Percentiles rank a stretch among this genome's conserved stretches.
Conservation (phyloP, 148 eudicot genomes). For the Diospyros kaki region DNA sequence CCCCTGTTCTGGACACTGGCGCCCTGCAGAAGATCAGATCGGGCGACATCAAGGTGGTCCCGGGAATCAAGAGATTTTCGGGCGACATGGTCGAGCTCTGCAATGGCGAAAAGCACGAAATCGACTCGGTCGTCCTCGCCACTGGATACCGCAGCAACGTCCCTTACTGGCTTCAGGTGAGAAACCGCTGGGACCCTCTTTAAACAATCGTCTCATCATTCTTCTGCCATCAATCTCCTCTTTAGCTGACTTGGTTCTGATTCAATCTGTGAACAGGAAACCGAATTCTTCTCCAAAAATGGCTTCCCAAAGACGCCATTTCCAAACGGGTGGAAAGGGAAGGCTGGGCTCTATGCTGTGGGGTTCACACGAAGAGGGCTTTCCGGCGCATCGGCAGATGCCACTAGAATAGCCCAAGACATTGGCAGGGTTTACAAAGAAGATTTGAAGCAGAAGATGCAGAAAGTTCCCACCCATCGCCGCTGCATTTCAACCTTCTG, state of each 20-base stretch:
- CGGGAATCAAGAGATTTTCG: conserved; percentile 59
- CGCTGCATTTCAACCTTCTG: conserved; percentile 75
- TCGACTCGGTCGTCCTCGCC: conserved; percentile 71
- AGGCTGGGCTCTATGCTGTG: conserved; percentile 75
- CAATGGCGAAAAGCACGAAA: conserved; percentile 43
- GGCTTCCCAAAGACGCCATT: conserved; percentile 77
- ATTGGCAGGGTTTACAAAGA: conserved; percentile 58
- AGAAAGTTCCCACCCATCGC: conserved; percentile 52
- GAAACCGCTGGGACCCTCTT: conserved; percentile 18
- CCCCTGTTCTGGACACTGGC: conserved; percentile 84
- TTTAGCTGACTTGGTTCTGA: conserved; percentile 20
- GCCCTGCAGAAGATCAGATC: conserved; percentile 65
- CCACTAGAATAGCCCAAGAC: conserved; percentile 60
- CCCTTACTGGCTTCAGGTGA: conserved; percentile 89
- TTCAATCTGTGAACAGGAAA: conserved; percentile 39
- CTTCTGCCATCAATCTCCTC: too few species aligned
- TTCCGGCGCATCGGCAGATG: conserved; percentile 75
- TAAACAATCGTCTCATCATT: too few species aligned
- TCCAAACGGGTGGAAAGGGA: conserved; percentile 85
- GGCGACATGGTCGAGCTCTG: conserved; percentile 42
- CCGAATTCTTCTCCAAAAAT: conserved; percentile 63
- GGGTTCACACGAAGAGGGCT: conserved; percentile 92
- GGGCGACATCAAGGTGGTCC: conserved; percentile 55
- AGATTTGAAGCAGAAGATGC: conserved; percentile 60
- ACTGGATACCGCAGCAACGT: conserved; percentile 93